Evolutionary conservation across 139 green algal species (phyloP).

Genomic region (Chlorokybus atmophyticus): DNA sequence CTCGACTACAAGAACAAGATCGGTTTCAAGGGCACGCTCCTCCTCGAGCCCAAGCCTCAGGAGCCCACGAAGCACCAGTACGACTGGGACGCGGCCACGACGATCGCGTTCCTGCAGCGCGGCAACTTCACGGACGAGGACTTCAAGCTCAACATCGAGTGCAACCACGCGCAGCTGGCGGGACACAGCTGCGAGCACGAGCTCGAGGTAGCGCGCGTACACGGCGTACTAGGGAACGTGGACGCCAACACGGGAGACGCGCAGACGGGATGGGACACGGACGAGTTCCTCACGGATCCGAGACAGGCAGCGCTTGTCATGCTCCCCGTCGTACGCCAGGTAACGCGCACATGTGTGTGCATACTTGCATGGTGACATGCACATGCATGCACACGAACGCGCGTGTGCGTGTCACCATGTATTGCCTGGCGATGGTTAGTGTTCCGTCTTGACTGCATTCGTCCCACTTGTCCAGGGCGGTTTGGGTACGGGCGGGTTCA

Average conservation of each 20-base stretch:
- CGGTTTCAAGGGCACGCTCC: slow-evolving; percentile 35
- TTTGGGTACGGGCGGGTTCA: slow-evolving; percentile 43
- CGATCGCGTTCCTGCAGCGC: slow-evolving; percentile 38
- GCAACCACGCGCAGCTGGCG: slow-evolving; percentile 64
- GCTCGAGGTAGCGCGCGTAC: slow-evolving; percentile 34
- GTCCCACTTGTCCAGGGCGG: no score
- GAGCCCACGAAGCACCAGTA: slow-evolving; percentile 56
- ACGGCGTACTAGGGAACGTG: slow-evolving; percentile 45
- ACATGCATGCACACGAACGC: no score
- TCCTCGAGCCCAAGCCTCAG: slow-evolving; percentile 63
- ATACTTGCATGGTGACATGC: no score
- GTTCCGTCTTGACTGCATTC: no score
- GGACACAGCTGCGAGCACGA: slow-evolving; percentile 34
- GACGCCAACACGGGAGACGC: slow-evolving; percentile 59
- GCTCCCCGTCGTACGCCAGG: slow-evolving; percentile 14
- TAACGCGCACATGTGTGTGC: no score
- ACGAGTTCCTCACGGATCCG: slow-evolving; percentile 55
- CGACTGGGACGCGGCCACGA: slow-evolving; percentile 54
- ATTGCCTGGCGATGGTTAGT: no score
- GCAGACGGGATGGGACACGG: slow-evolving; percentile 59
- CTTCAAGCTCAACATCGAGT: slow-evolving; percentile 69
- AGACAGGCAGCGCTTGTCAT: slow-evolving; percentile 37
- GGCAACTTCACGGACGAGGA: slow-evolving; percentile 35
- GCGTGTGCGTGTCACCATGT: no score
- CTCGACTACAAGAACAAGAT: slow-evolving; percentile 37